These are phyloP conservation scores for Ustilago loliicola DNA, from an alignment of 1,284 basidiomycete genomes.

Conservation along the genomic window DNA sequence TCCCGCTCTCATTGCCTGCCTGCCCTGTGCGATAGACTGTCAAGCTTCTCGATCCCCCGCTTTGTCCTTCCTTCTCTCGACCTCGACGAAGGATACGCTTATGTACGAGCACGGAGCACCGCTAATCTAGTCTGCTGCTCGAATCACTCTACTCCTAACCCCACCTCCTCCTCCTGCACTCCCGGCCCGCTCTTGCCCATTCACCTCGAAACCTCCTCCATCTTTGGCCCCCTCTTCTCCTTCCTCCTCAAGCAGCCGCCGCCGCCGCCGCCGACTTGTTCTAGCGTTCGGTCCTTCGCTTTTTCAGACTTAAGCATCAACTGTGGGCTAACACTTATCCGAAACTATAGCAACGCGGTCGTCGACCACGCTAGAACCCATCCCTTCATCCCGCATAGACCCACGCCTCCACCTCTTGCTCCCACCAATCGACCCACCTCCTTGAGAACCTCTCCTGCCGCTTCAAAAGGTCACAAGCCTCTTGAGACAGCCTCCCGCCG, in stretches of 20 bases:
- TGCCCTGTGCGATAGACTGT: not conserved
- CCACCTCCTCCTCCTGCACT: not conserved
- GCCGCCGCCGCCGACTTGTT: not conserved
- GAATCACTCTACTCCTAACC: not conserved
- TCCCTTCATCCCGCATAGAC: conserved; percentile 29
- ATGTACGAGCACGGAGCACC: conserved; percentile 29
- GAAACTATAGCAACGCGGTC: not conserved
- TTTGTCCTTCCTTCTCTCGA: not conserved
- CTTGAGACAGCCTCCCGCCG: not conserved
- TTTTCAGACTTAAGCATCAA: not conserved
- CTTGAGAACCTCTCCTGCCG: not conserved
- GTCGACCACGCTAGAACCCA: not conserved
- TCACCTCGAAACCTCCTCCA: not conserved
- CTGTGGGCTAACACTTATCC: not conserved
- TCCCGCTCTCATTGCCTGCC: not conserved
- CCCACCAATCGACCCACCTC: not conserved
- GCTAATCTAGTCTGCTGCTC: conserved; percentile 8
- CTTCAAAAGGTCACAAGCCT: not conserved
- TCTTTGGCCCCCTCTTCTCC: not conserved
- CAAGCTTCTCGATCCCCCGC: not conserved
- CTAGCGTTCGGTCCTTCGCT: conserved; percentile 5
- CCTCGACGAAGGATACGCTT: conserved; percentile 20
- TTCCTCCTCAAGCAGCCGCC: not conserved
- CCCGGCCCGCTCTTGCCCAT: too few relatives aligned
- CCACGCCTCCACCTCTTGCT: not conserved